A percentile compares a stretch with the other conserved stretches of the same genome.
Conservation (phyloP, 805 yeast genomes). For the Wickerhamomyces mucosus region DNA sequence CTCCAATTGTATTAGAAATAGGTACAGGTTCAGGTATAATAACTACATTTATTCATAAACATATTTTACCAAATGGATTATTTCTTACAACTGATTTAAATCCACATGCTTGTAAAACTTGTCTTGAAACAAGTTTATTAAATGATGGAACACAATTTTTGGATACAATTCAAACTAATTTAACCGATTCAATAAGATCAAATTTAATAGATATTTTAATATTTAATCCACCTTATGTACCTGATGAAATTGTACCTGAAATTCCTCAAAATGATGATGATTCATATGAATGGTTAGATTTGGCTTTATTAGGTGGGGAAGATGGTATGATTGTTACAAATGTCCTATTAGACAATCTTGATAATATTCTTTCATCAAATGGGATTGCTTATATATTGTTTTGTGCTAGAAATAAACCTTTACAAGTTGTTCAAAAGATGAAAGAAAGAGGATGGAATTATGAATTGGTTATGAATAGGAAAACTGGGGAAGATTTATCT, state of each 20-base stretch:
- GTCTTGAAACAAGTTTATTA: slow-evolving; percentile 33
- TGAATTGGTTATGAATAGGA: slow-evolving; percentile 47
- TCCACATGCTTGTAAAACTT: slow-evolving; percentile 60
- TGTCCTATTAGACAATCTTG: slow-evolving; percentile 45
- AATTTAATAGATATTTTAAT: slow-evolving; percentile 58
- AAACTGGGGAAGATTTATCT: slow-evolving; percentile 86
- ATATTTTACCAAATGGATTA: slow-evolving; percentile 43
- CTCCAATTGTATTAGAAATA: slow-evolving; percentile 65
- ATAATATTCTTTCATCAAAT: slow-evolving; percentile 35
- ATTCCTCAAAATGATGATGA: slow-evolving; percentile 36
- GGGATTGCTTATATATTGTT: slow-evolving; percentile 87
- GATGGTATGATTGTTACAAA: slow-evolving; percentile 87
- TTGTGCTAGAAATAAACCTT: slow-evolving; percentile 86
- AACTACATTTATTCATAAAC: slow-evolving; percentile 59
- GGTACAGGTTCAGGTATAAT: slow-evolving; percentile 94
- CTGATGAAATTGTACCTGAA: slow-evolving; percentile 66
- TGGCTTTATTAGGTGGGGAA: slow-evolving; percentile 83
- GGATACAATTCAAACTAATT: slow-evolving; percentile 47
- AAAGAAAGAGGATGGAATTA: slow-evolving; percentile 41
- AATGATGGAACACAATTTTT: slow-evolving; percentile 24
- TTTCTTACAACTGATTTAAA: slow-evolving; percentile 73
- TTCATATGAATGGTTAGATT: slow-evolving; percentile 68
- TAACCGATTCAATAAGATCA: slow-evolving; percentile 40
- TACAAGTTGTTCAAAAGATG: slow-evolving; percentile 43
- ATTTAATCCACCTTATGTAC: slow-evolving; percentile 97